Conservation (phyloP, 164 flowering plant species). For the Magnolia sinica region DNA sequence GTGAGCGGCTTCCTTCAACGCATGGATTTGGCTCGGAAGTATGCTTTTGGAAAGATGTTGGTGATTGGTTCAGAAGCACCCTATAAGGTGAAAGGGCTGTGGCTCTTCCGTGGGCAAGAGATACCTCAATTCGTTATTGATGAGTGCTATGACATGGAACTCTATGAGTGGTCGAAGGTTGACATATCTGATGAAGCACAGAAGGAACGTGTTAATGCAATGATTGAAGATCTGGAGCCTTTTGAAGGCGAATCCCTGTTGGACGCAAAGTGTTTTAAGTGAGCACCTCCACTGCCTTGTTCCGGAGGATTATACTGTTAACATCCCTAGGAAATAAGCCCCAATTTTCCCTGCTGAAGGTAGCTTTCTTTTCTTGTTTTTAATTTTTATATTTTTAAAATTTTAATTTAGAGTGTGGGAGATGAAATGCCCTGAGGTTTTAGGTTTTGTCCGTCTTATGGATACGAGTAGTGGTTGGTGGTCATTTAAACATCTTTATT, state of each 20-base stretch:
- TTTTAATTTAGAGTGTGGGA: too few relatives aligned
- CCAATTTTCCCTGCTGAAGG: neutral
- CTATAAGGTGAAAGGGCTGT: constrained; percentile 85
- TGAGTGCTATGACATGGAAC: constrained; percentile 90
- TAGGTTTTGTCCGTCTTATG: neutral
- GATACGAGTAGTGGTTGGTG: too few relatives aligned
- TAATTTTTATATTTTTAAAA: too few relatives aligned
- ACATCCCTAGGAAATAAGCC: too few relatives aligned
- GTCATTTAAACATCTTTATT: too few relatives aligned
- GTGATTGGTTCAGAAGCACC: constrained; percentile 73
- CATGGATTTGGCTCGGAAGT: constrained; percentile 89
- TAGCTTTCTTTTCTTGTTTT: neutral
- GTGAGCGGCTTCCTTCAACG: constrained; percentile 65
- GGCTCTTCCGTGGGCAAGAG: constrained; percentile 94
- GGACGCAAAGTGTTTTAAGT: constrained; percentile 97
- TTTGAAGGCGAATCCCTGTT: constrained; percentile 81
- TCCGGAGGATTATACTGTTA: neutral
- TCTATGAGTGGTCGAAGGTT: constrained; percentile 75
- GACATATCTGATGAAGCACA: constrained; percentile 74
- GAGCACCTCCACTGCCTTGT: constrained; percentile 12
- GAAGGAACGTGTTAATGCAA: constrained; percentile 79
- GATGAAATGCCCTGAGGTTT: neutral
- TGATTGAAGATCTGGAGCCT: constrained; percentile 93
- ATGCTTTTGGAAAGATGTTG: constrained; percentile 94
- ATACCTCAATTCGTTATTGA: constrained; percentile 74